Percentiles rank a stretch among this genome's conserved stretches.
Conservation (phyloP, 2,329 filamentous ascomycete species). For the Sphaerulina musiva region DNA sequence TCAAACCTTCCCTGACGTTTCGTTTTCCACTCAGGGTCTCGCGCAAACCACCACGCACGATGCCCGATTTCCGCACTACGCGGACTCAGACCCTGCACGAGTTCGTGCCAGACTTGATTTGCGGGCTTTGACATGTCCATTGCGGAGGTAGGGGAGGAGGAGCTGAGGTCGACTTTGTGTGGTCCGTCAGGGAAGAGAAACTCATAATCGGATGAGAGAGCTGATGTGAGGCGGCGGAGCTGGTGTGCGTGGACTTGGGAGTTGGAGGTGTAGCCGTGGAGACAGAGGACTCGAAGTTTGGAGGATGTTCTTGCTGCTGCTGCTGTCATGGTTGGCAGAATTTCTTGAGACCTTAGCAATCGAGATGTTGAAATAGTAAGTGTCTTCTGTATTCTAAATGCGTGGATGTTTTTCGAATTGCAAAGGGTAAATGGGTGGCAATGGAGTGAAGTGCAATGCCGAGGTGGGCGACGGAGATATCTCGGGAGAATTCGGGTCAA, state of each 20-base stretch:
- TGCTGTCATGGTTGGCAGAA: not conserved
- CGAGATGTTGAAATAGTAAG: too few species aligned
- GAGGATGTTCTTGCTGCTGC: not conserved
- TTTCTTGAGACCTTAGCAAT: too few species aligned
- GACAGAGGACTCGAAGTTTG: constrained; percentile 18
- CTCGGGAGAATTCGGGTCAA: too few species aligned
- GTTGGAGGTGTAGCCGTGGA: constrained; percentile 24
- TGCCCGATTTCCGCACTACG: constrained; percentile 11
- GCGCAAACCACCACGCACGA: constrained; percentile 17
- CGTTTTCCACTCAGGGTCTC: constrained; percentile 15
- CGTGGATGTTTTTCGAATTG: too few species aligned
- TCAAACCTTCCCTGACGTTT: constrained; percentile 15
- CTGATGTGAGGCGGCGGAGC: constrained; percentile 16
- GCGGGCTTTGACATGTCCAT: constrained; percentile 15
- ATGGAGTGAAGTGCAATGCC: too few species aligned
- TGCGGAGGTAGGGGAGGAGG: not conserved
- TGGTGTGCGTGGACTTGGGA: constrained; percentile 19
- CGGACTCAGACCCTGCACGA: constrained; percentile 7
- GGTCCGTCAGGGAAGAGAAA: constrained; percentile 22
- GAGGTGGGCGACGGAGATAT: too few species aligned
- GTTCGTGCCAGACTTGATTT: constrained; percentile 19
- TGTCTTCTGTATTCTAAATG: too few species aligned
- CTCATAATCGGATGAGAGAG: constrained; percentile 14
- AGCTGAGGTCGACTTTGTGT: constrained; percentile 14
- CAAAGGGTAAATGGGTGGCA: too few species aligned